Conservation (phyloP, 257 asterid genomes). For the Striga asiatica region DNA sequence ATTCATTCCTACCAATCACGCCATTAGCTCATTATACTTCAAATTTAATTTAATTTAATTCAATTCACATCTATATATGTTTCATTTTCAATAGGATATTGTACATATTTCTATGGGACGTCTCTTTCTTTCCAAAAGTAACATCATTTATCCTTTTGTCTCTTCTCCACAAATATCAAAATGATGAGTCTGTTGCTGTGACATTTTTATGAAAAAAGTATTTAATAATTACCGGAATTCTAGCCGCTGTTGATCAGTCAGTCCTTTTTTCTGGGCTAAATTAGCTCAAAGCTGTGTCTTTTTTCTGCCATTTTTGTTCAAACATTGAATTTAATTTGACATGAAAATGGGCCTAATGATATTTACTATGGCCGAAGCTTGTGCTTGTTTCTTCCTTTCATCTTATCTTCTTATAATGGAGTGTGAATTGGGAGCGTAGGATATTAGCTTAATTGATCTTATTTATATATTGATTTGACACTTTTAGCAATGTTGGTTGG, state of each 20-base stretch:
- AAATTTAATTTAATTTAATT: neutral
- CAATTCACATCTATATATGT: neutral
- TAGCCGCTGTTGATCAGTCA: constrained; percentile 7
- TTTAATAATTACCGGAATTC: constrained; percentile 6
- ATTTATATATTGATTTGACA: too few species aligned
- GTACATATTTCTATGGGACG: constrained; percentile 4
- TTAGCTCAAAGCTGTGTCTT: neutral
- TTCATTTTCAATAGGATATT: constrained; percentile 7
- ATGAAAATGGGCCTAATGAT: constrained; percentile 9
- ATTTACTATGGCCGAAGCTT: neutral
- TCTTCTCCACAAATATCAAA: constrained; percentile 18
- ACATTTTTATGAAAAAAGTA: constrained; percentile 16
- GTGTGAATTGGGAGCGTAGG: too few species aligned
- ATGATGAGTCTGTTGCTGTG: constrained; percentile 19
- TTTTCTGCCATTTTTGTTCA: constrained; percentile 16
- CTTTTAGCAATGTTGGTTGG: too few species aligned
- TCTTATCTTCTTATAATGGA: too few species aligned
- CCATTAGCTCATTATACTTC: neutral
- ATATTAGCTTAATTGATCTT: too few species aligned
- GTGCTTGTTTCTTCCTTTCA: neutral
- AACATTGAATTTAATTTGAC: neutral
- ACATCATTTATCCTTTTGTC: constrained; percentile 29
- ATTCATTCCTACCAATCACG: too few species aligned
- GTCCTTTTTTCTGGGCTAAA: neutral
- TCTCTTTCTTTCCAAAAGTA: constrained; percentile 19